Conservation (phyloP, 83 land plant genomes). For the Picea engelmannii region DNA sequence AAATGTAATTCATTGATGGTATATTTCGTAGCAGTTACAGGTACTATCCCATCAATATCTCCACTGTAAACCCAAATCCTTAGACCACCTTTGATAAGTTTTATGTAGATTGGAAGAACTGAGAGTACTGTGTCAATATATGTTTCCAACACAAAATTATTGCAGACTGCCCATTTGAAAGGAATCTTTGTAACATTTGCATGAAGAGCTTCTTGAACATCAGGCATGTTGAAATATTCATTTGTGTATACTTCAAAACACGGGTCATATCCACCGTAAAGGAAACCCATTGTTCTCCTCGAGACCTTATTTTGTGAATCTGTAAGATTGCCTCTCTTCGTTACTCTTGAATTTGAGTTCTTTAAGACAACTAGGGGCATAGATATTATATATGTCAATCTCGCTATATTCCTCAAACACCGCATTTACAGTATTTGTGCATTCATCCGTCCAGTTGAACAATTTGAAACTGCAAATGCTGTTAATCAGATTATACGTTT, state of each 20-base stretch:
- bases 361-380: slow-evolving; percentile 41
- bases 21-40: slow-evolving; percentile 50
- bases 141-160: slow-evolving; percentile 24
- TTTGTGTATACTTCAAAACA: slow-evolving; percentile 38
- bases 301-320: not conserved
- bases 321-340: not conserved
- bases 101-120: slow-evolving; percentile 47
- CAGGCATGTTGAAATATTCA: slow-evolving; percentile 49
- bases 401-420: slow-evolving; percentile 26
- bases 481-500: slow-evolving; percentile 21
- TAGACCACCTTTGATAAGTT: slow-evolving; percentile 51
- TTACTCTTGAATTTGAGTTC: not conserved
- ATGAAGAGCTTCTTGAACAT: slow-evolving; percentile 51
- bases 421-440: slow-evolving; percentile 14
- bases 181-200: slow-evolving; percentile 24
- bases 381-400: slow-evolving; percentile 57
- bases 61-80: slow-evolving; percentile 74
- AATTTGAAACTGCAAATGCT: slow-evolving; percentile 38
- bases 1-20: slow-evolving; percentile 41
- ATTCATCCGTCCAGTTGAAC: slow-evolving; percentile 26
- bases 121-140: slow-evolving; percentile 41
- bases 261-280: slow-evolving; percentile 46
- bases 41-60: slow-evolving; percentile 63
- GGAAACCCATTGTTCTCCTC: not conserved
- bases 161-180: slow-evolving; percentile 38